Evolutionary conservation across 495 filamentous ascomycete genomes (phyloP).

Genomic region (Ramalina peruviana): DNA sequence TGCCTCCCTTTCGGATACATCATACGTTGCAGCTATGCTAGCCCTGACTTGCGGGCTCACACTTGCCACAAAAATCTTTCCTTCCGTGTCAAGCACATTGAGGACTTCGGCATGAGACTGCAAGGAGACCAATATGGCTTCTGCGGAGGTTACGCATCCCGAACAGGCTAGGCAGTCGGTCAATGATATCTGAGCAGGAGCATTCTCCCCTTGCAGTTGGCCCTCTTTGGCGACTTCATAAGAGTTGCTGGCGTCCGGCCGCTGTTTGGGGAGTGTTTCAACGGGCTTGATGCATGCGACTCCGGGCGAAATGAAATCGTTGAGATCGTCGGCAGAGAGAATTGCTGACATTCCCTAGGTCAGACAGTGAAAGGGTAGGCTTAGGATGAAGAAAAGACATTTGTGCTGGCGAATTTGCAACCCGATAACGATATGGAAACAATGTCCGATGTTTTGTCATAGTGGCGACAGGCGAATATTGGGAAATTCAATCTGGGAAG

Average conservation of each 20-base stretch:
- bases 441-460: too few relatives aligned
- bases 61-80: conserved; percentile 73
- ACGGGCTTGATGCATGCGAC: conserved; percentile 97
- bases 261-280: conserved; percentile 61
- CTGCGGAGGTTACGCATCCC: conserved; percentile 92
- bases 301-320: conserved; percentile 96
- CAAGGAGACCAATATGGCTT: conserved; percentile 83
- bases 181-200: conserved; percentile 80
- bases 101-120: conserved; percentile 90
- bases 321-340: conserved; percentile 87
- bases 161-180: conserved; percentile 97
- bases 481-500: too few relatives aligned
- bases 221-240: conserved; percentile 91
- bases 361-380: not conserved
- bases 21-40: conserved; percentile 69
- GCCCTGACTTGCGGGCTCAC: conserved; percentile 84
- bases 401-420: too few relatives aligned
- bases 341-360: conserved; percentile 43
- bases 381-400: too few relatives aligned
- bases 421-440: too few relatives aligned
- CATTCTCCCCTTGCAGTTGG: conserved; percentile 42
- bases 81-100: conserved; percentile 55
- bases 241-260: conserved; percentile 23
- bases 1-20: conserved; percentile 56
- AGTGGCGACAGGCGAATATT: too few relatives aligned